Conservation (phyloP, 139 green algal species). For the Closterium sp. region DNA sequence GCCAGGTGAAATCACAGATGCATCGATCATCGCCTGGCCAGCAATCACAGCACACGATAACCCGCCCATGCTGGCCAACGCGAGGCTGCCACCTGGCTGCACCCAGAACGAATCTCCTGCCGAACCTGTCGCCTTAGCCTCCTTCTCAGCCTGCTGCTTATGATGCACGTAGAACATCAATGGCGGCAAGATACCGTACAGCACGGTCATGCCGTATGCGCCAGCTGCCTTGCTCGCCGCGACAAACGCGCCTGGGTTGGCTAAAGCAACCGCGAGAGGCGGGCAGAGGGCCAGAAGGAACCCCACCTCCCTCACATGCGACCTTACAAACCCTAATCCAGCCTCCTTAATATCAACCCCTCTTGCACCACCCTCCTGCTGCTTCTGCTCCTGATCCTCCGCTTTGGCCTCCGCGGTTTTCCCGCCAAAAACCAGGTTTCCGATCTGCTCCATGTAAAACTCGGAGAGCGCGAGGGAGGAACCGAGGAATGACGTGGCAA, state of each 20-base stretch:
- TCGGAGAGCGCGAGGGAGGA: constrained; percentile 57
- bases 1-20: background rate
- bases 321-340: background rate
- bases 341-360: background rate
- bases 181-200: constrained; percentile 72
- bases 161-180: constrained; percentile 57
- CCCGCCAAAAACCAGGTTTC: background rate
- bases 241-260: constrained; percentile 63
- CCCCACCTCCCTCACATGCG: background rate
- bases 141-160: background rate
- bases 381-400: background rate
- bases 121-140: background rate
- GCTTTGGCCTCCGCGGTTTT: background rate
- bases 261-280: constrained; percentile 50
- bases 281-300: constrained; percentile 22
- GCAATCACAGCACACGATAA: constrained; percentile 15
- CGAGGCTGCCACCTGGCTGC: constrained; percentile 11
- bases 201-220: constrained; percentile 66
- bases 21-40: background rate
- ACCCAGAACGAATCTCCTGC: background rate
- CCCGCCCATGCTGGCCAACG: constrained; percentile 8
- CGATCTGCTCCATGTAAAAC: constrained; percentile 22
- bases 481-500: constrained; percentile 72
- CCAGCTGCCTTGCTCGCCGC: constrained; percentile 41
- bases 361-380: background rate